These are phyloP conservation scores for Colletotrichum cuscutae DNA, from an alignment of 2,329 filamentous ascomycete species.

Conservation along the genomic window DNA sequence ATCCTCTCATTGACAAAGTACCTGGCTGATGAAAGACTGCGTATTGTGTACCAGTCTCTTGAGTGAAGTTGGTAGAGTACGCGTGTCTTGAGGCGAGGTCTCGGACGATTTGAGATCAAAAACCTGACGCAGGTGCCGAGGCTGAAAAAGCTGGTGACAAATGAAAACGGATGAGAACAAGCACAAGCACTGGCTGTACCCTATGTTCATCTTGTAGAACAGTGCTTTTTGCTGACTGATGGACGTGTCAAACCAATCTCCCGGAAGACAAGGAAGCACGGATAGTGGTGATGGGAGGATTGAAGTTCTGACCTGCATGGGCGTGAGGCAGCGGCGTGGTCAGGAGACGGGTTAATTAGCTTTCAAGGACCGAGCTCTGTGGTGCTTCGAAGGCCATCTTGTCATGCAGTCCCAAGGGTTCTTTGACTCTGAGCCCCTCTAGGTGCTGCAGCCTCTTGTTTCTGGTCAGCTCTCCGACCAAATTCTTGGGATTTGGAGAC, in stretches of 20 bases:
- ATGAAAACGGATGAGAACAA: not conserved
- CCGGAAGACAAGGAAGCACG: slow-evolving; percentile 20
- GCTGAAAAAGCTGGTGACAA: not conserved
- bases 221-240: slow-evolving; percentile 2
- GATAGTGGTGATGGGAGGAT: slow-evolving; percentile 12
- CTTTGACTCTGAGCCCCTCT: not conserved
- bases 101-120: not conserved
- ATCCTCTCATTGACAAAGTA: not conserved
- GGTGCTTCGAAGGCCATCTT: slow-evolving; percentile 2
- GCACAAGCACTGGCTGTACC: not conserved
- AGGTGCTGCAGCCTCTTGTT: slow-evolving; percentile 2
- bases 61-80: not conserved
- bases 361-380: not conserved
- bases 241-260: slow-evolving; percentile 8
- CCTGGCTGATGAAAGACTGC: not conserved
- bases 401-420: not conserved
- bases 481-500: slow-evolving; percentile 1
- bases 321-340: slow-evolving; percentile 26
- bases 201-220: slow-evolving; percentile 21
- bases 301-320: slow-evolving; percentile 30
- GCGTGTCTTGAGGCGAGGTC: slow-evolving; percentile 1
- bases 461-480: not conserved
- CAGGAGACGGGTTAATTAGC: not conserved
- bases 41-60: not conserved
- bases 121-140: slow-evolving; percentile 14